phyloP scores from a whole-genome alignment of 148 eudicot genomes.

The Pouteria glomerata region DNA sequence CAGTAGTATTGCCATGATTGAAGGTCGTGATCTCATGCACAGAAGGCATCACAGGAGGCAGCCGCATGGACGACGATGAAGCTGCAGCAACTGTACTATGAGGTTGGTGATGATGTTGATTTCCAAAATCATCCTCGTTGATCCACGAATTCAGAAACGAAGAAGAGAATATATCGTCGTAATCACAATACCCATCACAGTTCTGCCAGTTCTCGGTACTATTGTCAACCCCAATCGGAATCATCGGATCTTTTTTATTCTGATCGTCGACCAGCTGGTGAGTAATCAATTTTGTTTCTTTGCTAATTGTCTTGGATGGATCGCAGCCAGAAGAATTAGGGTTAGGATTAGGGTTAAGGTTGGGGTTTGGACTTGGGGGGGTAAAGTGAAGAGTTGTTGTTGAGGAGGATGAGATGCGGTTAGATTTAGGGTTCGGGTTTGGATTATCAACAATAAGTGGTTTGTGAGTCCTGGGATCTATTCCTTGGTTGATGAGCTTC shows the following conservation, averaged over 20 bases:
- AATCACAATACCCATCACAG: neutral
- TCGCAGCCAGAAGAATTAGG: neutral
- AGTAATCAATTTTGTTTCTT: neutral
- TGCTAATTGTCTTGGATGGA: neutral
- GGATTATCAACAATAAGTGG: neutral
- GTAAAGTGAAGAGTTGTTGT: neutral
- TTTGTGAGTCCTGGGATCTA: slow-evolving; percentile 12
- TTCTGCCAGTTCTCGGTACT: neutral
- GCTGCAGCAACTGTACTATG: neutral
- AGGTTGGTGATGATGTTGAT: neutral
- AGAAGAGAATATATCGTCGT: slow-evolving; percentile 18
- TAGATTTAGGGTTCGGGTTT: neutral
- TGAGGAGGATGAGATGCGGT: neutral
- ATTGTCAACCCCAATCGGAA: no score
- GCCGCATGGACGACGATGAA: neutral
- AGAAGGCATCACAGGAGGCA: neutral
- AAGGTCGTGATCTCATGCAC: neutral
- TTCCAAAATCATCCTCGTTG: slow-evolving; percentile 20
- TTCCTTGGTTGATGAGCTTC: slow-evolving; percentile 13
- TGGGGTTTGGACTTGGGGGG: neutral
- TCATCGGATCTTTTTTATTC: neutral
- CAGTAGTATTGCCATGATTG: slow-evolving; percentile 2
- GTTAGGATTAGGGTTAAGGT: neutral
- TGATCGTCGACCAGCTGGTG: neutral
- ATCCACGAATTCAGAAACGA: slow-evolving; percentile 19